Conservation (phyloP, 75 land plant species). For the Pinus taeda region DNA sequence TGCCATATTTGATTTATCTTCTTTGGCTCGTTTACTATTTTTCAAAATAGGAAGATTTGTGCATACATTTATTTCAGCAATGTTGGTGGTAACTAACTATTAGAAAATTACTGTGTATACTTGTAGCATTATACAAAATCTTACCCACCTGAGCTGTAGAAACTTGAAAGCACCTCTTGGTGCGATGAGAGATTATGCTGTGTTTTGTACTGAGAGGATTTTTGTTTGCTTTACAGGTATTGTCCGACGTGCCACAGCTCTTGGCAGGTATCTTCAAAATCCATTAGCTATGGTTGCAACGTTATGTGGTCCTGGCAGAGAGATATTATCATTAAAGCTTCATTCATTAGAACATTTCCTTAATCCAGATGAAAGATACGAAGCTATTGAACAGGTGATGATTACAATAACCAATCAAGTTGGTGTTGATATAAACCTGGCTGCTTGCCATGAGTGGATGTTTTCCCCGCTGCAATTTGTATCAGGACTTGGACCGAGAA, state of each 20-base stretch:
- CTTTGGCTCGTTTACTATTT: too few relatives aligned
- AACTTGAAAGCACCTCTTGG: too few relatives aligned
- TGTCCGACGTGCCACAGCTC: constrained; percentile 89
- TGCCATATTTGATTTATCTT: too few relatives aligned
- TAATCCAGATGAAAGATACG: constrained; percentile 82
- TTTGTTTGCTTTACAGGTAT: constrained; percentile 55
- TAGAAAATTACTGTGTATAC: too few relatives aligned
- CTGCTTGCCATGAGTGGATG: constrained; percentile 92
- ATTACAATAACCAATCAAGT: constrained; percentile 92
- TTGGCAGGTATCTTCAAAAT: constrained; percentile 93
- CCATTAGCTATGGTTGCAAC: constrained; percentile 94
- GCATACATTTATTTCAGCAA: not conserved
- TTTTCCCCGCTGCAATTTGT: constrained; percentile 93
- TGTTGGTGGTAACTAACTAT: too few relatives aligned
- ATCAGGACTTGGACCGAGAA: constrained; percentile 92
- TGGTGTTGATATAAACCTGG: constrained; percentile 83
- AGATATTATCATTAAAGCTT: constrained; percentile 89
- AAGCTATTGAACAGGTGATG: constrained; percentile 81
- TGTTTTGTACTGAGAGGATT: not conserved
- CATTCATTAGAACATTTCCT: constrained; percentile 61
- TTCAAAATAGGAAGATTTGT: too few relatives aligned
- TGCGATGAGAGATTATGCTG: not conserved
- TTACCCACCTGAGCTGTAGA: too few relatives aligned
- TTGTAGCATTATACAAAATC: not conserved
- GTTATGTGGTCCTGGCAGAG: constrained; percentile 87